These are phyloP conservation scores for Helicostylum pulchrum DNA, from an alignment of 192 early-diverging fungal species.

Conservation along the genomic window DNA sequence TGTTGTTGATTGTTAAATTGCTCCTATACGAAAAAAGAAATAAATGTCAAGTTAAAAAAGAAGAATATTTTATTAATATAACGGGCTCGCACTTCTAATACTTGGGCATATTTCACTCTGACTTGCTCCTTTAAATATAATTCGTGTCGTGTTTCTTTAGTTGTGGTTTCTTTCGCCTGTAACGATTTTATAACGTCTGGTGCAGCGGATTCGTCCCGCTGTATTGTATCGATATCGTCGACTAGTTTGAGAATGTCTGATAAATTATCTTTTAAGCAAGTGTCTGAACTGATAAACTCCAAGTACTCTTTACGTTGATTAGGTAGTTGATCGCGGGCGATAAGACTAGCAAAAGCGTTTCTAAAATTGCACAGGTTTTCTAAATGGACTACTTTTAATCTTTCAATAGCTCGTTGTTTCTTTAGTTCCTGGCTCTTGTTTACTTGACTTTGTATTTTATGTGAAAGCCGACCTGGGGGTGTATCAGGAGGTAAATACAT, in stretches of 20 bases:
- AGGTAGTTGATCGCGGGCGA: background rate
- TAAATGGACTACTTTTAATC: background rate
- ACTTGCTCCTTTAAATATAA: background rate
- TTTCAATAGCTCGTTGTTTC: background rate
- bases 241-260: background rate
- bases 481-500: slow-evolving; percentile 1
- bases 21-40: background rate
- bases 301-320: background rate
- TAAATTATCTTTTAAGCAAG: background rate
- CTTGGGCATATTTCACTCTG: background rate
- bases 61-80: too few relatives aligned
- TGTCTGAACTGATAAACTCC: background rate
- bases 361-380: background rate
- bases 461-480: background rate
- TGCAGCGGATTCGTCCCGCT: background rate
- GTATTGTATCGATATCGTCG: background rate
- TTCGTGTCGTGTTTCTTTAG: background rate
- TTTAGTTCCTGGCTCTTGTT: background rate
- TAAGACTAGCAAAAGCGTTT: background rate
- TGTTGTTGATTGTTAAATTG: background rate
- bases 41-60: background rate
- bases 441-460: background rate
- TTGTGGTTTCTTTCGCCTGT: background rate
- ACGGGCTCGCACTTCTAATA: too few relatives aligned
- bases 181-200: background rate